Base-by-base conservation (phyloP, 75 land plant species). In the Azolla pinnata region DNA sequence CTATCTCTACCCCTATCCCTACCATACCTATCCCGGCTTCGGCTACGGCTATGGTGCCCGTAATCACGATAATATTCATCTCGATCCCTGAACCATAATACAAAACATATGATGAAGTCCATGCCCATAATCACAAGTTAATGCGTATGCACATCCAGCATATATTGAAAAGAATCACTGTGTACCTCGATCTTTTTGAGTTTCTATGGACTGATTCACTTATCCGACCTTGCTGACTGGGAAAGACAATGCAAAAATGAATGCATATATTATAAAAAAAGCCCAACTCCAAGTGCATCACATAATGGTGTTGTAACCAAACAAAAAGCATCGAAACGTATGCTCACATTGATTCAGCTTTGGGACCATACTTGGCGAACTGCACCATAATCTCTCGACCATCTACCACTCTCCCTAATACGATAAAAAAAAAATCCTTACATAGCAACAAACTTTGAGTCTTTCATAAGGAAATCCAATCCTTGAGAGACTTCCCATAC, bases 31-130 rank as follows among this genome's bases (percentile, higher is more conserved):
- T 66, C 75, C 33, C 62, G 60, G 34, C 80, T 78, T 19, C 72
- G 68, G 47, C 85, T 77, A 12, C 79, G 67, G 50, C 82, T 79
- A 31, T 77, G 73, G 46, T 61, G 53, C 54, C 74, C 56, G 49
- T 75, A 55, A 53, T 79, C 79, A 52, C 46, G 62, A 28, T 60
- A 44, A 25, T 57, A 38, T 4, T 77, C 77, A 71, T 77, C 78
- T 9, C 80, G 67, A 35, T 78, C 20, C 67, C 85, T 82, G 48
- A n/a, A n/a, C n/a, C n/a, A n/a, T n/a, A n/a, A n/a, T n/a, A n/a
- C n/a, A n/a, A n/a, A n/a, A n/a, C n/a, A n/a, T n/a, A n/a, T n/a
- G n/a, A n/a, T n/a, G n/a, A n/a, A n/a, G n/a, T n/a, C n/a, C n/a
- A n/a, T n/a, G n/a, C n/a, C n/a, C n/a, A n/a, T n/a, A n/a, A n/a